Evolutionary conservation across 805 yeast species (phyloP).

Genomic region (Gaillardinia entomophila): DNA sequence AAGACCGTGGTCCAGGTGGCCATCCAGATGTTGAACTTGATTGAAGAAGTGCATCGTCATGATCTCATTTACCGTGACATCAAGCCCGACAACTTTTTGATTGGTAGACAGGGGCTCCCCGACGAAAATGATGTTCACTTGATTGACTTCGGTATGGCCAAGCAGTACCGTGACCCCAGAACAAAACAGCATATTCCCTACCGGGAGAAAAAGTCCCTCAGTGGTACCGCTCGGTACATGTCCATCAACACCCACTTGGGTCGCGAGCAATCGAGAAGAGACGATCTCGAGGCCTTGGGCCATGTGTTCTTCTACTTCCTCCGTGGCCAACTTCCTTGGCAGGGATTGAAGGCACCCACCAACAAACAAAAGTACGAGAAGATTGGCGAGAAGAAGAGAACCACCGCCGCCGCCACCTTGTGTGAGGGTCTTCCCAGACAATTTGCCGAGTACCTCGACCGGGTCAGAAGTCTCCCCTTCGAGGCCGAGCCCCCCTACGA

Average conservation of each 20-base stretch:
- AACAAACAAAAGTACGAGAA: constrained; percentile 96
- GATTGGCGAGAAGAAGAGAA: constrained; percentile 90
- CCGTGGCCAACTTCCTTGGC: constrained; percentile 97
- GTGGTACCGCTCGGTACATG: constrained; percentile 98
- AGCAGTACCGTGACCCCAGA: constrained; percentile 74
- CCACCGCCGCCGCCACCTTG: constrained; percentile 78
- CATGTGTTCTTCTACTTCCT: constrained; percentile 92
- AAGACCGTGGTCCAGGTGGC: constrained; percentile 73
- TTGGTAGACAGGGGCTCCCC: constrained; percentile 55
- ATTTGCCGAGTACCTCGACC: constrained; percentile 66
- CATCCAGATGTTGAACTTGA: constrained; percentile 68
- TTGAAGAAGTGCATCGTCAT: constrained; percentile 70
- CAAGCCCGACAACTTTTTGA: constrained; percentile 77
- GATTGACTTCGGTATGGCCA: constrained; percentile 86
- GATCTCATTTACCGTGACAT: constrained; percentile 77
- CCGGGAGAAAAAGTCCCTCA: constrained; percentile 90
- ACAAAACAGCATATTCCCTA: constrained; percentile 82
- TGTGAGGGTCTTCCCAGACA: constrained; percentile 73
- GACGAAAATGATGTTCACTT: constrained; percentile 66
- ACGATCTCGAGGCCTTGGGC: constrained; percentile 91
- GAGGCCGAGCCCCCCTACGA: constrained; percentile 79
- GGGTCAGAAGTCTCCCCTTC: constrained; percentile 64
- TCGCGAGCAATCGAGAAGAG: constrained; percentile 94
- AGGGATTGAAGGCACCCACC: constrained; percentile 93
- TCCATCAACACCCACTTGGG: constrained; percentile 94